Evolutionary conservation across 805 yeast species (phyloP).

Genomic region (Candida mattraensis): DNA sequence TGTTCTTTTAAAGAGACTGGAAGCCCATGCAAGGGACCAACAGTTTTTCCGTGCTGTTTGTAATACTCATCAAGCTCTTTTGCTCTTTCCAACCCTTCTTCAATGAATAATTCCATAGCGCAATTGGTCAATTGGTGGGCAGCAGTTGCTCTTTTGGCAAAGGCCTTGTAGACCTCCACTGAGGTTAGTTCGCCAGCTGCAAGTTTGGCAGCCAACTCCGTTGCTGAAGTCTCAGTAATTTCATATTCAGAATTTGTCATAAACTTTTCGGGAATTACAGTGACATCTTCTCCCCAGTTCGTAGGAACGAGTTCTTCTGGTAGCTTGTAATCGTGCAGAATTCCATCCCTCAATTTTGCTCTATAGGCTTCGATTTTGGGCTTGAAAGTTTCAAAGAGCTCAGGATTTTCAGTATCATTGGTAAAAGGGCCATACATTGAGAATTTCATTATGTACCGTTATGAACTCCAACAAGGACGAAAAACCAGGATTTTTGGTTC

Average conservation of each 20-base stretch:
- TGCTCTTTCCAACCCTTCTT: conserved; percentile 49
- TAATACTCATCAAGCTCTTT: conserved; percentile 51
- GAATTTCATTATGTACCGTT: too few species aligned
- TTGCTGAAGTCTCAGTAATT: conserved; percentile 43
- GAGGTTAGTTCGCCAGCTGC: conserved; percentile 40
- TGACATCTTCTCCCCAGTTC: conserved; percentile 25
- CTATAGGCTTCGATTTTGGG: conserved; percentile 38
- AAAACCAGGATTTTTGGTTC: too few species aligned
- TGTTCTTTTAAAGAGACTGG: conserved; percentile 66
- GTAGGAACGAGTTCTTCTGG: conserved; percentile 20
- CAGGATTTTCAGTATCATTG: conserved; percentile 24
- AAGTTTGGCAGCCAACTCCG: conserved; percentile 34
- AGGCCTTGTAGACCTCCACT: conserved; percentile 46
- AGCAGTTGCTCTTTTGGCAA: conserved; percentile 46
- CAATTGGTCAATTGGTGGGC: conserved; percentile 52
- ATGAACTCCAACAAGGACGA: too few species aligned
- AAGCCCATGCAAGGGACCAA: conserved; percentile 63
- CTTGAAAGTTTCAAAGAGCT: conserved; percentile 26
- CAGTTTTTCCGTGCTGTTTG: conserved; percentile 43
- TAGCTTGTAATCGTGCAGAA: conserved; percentile 27
- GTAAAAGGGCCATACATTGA: conserved; percentile 15
- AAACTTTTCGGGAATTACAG: conserved; percentile 31
- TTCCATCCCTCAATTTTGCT: conserved; percentile 25
- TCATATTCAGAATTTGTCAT: conserved; percentile 37
- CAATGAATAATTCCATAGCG: conserved; percentile 45